Evolutionary conservation across 441 rosid species (phyloP).

Genomic region (Sinapis alba): DNA sequence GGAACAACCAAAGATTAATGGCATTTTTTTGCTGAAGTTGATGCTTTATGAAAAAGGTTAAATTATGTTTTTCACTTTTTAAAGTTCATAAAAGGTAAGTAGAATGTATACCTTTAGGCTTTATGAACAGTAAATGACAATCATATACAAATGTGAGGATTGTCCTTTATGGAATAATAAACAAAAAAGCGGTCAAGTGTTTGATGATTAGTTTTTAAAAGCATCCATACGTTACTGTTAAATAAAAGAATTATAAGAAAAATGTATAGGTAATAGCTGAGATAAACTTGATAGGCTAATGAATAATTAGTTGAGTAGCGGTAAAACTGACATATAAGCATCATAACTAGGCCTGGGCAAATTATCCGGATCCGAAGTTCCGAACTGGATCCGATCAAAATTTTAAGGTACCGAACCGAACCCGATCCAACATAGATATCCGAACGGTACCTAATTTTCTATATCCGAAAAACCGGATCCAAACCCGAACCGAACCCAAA

Average conservation of each 20-base stretch:
- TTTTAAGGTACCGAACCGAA: no score
- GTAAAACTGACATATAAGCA: background rate
- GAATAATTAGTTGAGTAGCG: conserved; percentile 3
- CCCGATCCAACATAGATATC: no score
- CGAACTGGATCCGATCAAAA: no score
- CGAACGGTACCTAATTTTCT: no score
- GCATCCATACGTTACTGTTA: conserved; percentile 5
- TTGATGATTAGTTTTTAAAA: conserved; percentile 33
- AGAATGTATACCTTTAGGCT: conserved; percentile 37
- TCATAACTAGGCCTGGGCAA: no score
- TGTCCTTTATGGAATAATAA: conserved; percentile 27
- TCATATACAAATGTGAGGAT: conserved; percentile 25
- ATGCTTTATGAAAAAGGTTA: background rate
- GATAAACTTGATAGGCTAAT: background rate
- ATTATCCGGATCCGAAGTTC: no score
- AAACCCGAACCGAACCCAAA: no score
- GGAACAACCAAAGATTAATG: background rate
- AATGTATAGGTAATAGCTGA: background rate
- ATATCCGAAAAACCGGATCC: no score
- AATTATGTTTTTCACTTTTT: background rate
- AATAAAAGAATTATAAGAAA: background rate
- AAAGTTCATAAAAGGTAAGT: conserved; percentile 17
- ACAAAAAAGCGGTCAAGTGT: conserved; percentile 16
- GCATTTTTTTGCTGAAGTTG: background rate
- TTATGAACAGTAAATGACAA: conserved; percentile 24